phyloP scores from a whole-genome alignment of 2,329 filamentous ascomycete species.

The Daldinia sp. region DNA sequence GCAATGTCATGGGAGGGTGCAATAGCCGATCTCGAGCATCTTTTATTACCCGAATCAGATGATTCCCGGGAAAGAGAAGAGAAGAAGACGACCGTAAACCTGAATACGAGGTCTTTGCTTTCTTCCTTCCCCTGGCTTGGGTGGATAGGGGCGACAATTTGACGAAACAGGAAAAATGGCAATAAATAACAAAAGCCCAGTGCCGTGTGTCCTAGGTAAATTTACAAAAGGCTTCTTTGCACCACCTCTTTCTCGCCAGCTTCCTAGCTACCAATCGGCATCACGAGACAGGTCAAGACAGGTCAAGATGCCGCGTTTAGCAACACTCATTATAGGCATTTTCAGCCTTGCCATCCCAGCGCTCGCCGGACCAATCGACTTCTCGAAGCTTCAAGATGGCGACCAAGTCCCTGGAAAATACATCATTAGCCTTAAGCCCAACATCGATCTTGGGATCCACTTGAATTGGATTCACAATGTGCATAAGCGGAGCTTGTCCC shows the following conservation, averaged over 20 bases:
- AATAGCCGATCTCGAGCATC: slow-evolving; percentile 8
- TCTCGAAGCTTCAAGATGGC: slow-evolving; percentile 13
- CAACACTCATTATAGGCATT: slow-evolving; percentile 4
- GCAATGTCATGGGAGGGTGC: no score
- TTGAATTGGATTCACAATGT: slow-evolving; percentile 19
- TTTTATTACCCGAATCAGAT: slow-evolving; percentile 13
- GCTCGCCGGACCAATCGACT: neutral
- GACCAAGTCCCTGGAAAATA: slow-evolving; percentile 26
- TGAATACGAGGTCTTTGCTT: neutral
- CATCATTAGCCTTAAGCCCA: slow-evolving; percentile 31
- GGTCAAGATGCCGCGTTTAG: slow-evolving; percentile 19
- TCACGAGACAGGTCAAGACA: no score
- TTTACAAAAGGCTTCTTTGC: neutral
- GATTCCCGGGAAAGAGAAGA: neutral
- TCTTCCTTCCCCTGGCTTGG: neutral
- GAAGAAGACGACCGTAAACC: neutral
- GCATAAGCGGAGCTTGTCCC: slow-evolving; percentile 7
- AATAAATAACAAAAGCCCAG: neutral
- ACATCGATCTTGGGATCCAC: slow-evolving; percentile 11
- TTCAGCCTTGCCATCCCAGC: slow-evolving; percentile 12
- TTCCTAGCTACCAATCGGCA: neutral
- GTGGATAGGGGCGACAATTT: neutral
- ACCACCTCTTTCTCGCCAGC: no score
- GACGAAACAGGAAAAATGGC: slow-evolving; percentile 7
- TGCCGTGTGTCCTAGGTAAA: neutral